Evolutionary conservation across 2,329 filamentous ascomycete genomes (phyloP).

Genomic region (Pseudopithomyces chartarum): DNA sequence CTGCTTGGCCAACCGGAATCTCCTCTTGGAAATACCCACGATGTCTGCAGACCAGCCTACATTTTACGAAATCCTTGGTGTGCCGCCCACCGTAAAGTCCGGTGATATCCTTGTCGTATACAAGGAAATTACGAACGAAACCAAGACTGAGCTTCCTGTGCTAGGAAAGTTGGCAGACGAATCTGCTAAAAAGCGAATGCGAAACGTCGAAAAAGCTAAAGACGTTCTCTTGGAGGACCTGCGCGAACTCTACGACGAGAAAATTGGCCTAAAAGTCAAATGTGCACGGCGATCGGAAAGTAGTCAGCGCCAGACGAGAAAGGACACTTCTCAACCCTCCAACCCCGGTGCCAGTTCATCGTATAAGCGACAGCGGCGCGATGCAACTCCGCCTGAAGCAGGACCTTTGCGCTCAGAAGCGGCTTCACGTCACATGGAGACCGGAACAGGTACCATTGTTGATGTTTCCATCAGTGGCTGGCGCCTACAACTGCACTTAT

Average conservation of each 20-base stretch:
- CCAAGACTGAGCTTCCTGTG: neutral
- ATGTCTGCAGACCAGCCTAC: neutral
- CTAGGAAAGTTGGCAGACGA: neutral
- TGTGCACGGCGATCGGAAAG: no score
- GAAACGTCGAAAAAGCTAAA: neutral
- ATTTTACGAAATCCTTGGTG: neutral
- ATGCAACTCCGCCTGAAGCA: neutral
- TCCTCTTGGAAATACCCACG: neutral
- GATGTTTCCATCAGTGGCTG: constrained; percentile 9
- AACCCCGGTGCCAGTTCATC: neutral
- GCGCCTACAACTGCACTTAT: constrained; percentile 3
- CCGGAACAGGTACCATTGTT: constrained; percentile 1
- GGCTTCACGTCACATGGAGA: constrained; percentile 4
- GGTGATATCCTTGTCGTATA: neutral
- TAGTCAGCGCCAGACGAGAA: no score
- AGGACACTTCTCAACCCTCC: no score
- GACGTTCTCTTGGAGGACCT: neutral
- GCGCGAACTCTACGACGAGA: no score
- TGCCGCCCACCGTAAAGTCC: neutral
- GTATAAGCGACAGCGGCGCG: neutral
- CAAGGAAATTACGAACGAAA: neutral
- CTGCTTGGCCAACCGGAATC: no score
- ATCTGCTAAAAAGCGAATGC: neutral
- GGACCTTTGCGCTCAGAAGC: neutral
- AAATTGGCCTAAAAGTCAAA: no score